These are phyloP conservation scores for Castanopsis chinensis DNA, from an alignment of 306 rosid genomes.

Conservation along the genomic window DNA sequence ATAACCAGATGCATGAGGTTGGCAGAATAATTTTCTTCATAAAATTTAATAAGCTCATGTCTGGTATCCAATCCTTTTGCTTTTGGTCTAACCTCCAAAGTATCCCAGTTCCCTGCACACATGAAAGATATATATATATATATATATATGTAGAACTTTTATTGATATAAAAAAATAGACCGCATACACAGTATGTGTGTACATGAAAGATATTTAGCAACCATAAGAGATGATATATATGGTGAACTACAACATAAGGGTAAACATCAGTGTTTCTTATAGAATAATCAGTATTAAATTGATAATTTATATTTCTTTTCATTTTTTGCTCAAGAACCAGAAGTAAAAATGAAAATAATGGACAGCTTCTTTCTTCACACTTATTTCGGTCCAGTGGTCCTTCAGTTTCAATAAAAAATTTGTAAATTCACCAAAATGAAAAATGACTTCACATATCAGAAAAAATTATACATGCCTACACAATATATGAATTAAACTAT, in stretches of 20 bases:
- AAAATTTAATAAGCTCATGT: slow-evolving; percentile 76
- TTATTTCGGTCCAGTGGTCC: background rate
- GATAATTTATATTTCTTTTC: background rate
- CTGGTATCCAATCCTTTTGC: slow-evolving; percentile 82
- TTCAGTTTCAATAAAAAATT: background rate
- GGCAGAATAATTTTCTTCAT: slow-evolving; percentile 81
- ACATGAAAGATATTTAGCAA: slow-evolving; percentile 15
- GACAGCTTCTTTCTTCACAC: background rate
- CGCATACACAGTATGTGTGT: too few species aligned
- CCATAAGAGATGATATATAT: slow-evolving; percentile 8
- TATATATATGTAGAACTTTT: too few species aligned
- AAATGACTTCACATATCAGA: background rate
- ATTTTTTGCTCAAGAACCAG: too few species aligned
- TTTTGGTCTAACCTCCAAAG: slow-evolving; percentile 90
- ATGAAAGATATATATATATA: background rate
- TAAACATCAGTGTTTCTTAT: too few species aligned
- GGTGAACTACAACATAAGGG: background rate
- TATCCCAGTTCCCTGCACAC: slow-evolving; percentile 83
- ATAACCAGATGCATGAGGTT: slow-evolving; percentile 81
- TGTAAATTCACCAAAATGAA: background rate
- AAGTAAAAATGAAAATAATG: background rate
- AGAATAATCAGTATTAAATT: too few species aligned
- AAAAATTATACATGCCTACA: background rate
- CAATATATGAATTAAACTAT: background rate
- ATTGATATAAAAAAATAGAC: too few species aligned